Conservation (phyloP, 495 filamentous ascomycete genomes). For the Penicillium arizonense region DNA sequence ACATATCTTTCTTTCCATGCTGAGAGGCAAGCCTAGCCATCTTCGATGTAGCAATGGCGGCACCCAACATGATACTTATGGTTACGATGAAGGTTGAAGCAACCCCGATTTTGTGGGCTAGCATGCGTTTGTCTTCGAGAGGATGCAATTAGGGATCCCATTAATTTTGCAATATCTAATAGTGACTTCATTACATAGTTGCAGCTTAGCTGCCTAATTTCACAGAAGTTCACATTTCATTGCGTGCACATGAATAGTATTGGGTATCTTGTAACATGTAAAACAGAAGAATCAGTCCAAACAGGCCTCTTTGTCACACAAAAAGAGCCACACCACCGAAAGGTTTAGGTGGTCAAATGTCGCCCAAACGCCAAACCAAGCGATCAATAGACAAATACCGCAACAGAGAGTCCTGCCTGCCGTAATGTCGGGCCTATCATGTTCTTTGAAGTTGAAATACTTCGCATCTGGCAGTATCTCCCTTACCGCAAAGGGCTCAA, state of each 20-base stretch:
- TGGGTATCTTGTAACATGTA: neutral
- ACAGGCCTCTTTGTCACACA: too few relatives aligned
- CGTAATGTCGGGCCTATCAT: neutral
- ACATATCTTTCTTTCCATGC: neutral
- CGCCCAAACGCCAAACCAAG: neutral
- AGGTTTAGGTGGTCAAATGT: too few relatives aligned
- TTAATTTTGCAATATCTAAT: slow-evolving; percentile 6
- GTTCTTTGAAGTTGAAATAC: neutral
- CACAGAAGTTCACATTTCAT: neutral
- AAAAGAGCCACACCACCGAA: too few relatives aligned
- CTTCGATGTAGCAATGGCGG: neutral
- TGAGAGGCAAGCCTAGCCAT: neutral
- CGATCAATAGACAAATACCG: neutral
- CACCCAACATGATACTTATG: neutral
- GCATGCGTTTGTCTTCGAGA: neutral
- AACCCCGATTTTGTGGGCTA: neutral
- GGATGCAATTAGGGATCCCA: neutral
- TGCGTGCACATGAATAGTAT: neutral
- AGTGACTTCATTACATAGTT: slow-evolving; percentile 7
- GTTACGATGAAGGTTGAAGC: neutral
- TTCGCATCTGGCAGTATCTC: neutral
- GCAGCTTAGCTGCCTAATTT: slow-evolving; percentile 4
- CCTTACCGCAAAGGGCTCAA: neutral
- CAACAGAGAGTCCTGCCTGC: neutral
- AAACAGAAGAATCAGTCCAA: too few relatives aligned